Evolutionary conservation across 805 yeast species (phyloP).

Genomic region (Cyberlindnera maritima): DNA sequence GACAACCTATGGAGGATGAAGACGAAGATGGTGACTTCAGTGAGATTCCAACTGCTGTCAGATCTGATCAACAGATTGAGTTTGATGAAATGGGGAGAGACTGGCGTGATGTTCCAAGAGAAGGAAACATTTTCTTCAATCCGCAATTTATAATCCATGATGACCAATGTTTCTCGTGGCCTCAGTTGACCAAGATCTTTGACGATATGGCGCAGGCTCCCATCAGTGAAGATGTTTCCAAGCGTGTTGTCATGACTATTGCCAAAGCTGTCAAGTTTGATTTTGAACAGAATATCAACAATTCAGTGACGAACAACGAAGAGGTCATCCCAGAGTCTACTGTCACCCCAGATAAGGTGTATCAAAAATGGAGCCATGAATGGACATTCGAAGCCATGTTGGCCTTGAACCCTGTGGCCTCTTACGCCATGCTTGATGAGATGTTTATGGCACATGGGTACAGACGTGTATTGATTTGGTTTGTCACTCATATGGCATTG

Average conservation of each 20-base stretch:
- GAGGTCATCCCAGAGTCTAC: slow-evolving; percentile 29
- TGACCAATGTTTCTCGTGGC: slow-evolving; percentile 20
- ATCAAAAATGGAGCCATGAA: slow-evolving; percentile 42
- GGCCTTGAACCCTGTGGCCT: slow-evolving; percentile 47
- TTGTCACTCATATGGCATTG: slow-evolving; percentile 58
- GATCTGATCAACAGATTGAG: slow-evolving; percentile 38
- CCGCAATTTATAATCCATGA: slow-evolving; percentile 17
- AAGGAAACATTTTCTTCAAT: slow-evolving; percentile 42
- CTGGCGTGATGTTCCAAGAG: slow-evolving; percentile 73
- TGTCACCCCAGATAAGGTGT: slow-evolving; percentile 49
- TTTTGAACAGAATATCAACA: slow-evolving; percentile 32
- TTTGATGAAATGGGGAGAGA: slow-evolving; percentile 62
- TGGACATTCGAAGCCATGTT: slow-evolving; percentile 51
- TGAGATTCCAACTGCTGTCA: slow-evolving; percentile 31
- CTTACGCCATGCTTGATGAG: slow-evolving; percentile 62
- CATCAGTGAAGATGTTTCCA: slow-evolving; percentile 31
- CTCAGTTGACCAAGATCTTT: slow-evolving; percentile 25
- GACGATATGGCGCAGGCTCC: slow-evolving; percentile 28
- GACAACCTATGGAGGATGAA: slow-evolving; percentile 7
- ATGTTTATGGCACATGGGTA: slow-evolving; percentile 66
- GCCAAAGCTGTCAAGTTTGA: slow-evolving; percentile 52
- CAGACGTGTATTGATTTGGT: slow-evolving; percentile 65
- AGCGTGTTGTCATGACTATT: slow-evolving; percentile 43
- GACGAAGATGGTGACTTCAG: slow-evolving; percentile 17
- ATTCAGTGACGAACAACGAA: slow-evolving; percentile 23